Evolutionary conservation across 2,329 filamentous ascomycete genomes (phyloP), one percentile per base, ranked within the genome.

Genomic region (Mycosphaerelloides madeirae): DNA sequence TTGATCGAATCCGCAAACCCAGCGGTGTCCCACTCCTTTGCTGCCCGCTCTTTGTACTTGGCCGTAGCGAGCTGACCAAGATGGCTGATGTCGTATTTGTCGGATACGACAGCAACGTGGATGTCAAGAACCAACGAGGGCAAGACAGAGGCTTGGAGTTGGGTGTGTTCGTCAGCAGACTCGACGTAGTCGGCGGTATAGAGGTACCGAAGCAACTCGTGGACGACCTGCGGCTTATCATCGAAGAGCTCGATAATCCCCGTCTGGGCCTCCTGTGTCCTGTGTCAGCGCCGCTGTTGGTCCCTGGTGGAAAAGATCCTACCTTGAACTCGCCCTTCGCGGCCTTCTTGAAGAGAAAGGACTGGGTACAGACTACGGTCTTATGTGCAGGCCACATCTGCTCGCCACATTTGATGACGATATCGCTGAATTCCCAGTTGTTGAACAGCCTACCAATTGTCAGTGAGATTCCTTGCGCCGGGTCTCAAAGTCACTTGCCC

Each of bases 381-480:
- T 48, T 43, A 29, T 57, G 50, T 2, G 46, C 51, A 2, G 29
- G 9, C 40, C 48, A 54, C 5, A 6, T 31, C 13, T 34, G 29
- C n/a, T 25, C 47, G 5, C 37, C 44, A 38, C 48, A 54, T 8
- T 32, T 19, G 29, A 55, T 43, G 29, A 50, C 40, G 11, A 57
- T 37, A 32, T 57, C 54, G 5, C 49, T 34, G 38, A 49, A 56
- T 8, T 47, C 37, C n/a, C 28, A 16, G 29, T 41, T 20, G 6
- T 43, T 28, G 11, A 34, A 29, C 8, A 29, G 12, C 9, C 43
- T 39, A 29, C 40, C 16, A 25, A 43, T 32, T 4, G 22, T 25
- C 22, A 25, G 22, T 25, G 22, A 5, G 22, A 25, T 5, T 6
- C 9, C 22, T 5, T 25, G 5, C 22, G 22, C 22, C 22, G 22